Percentiles rank a stretch among this genome's conserved stretches.
phyloP scores from a whole-genome alignment of 140 eudicot species.

The Cichorium intybus region DNA sequence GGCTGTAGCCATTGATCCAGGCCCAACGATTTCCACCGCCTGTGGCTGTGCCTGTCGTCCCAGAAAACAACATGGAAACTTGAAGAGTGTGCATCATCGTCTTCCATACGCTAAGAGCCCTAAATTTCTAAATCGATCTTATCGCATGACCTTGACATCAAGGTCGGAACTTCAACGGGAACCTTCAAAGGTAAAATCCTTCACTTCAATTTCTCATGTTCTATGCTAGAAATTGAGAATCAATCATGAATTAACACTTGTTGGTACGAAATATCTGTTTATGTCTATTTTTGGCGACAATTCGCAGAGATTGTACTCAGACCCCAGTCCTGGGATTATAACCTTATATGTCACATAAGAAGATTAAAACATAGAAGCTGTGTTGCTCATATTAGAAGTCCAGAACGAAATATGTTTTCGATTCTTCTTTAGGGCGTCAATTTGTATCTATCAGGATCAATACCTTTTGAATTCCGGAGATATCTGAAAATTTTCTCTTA shows the following conservation, averaged over 20 bases:
- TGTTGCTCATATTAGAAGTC: neutral
- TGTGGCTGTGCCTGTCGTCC: neutral
- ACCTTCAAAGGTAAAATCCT: conserved; percentile 9
- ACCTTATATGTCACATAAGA: neutral
- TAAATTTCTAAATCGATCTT: neutral
- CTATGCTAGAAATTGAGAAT: neutral
- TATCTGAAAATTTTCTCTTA: neutral
- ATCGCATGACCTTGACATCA: conserved; percentile 3
- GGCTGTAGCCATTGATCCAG: neutral
- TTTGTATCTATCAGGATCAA: neutral
- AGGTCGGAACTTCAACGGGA: neutral
- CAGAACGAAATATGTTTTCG: neutral
- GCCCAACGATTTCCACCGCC: conserved; percentile 13
- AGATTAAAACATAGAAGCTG: conserved; percentile 3
- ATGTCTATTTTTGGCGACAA: neutral
- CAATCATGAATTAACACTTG: neutral
- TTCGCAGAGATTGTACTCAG: neutral
- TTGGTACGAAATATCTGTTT: neutral
- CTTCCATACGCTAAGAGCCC: conserved; percentile 16
- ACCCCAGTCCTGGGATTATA: neutral
- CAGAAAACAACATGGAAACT: neutral
- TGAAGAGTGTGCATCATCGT: neutral
- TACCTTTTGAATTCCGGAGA: neutral
- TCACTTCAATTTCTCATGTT: neutral
- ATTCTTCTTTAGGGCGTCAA: neutral